Evolutionary conservation across 1,284 basidiomycete genomes (phyloP).

Genomic region (Cystobasidium pallidum): DNA sequence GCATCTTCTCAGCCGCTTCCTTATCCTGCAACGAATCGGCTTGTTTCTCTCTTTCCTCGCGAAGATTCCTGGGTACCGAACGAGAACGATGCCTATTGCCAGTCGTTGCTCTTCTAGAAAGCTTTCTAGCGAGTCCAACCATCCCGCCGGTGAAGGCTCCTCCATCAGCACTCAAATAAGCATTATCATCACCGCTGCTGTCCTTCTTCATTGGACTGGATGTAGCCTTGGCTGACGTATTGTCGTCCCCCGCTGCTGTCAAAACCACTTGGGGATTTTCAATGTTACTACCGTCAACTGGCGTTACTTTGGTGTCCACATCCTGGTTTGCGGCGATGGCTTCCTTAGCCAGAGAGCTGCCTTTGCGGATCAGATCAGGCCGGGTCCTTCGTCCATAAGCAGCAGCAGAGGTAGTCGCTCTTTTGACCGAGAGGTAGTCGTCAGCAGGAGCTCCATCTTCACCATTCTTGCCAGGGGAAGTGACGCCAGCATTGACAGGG

Average conservation of each 20-base stretch:
- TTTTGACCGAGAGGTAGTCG: slow-evolving; percentile 30
- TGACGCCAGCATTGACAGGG: slow-evolving; percentile 15
- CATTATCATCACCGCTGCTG: slow-evolving; percentile 33
- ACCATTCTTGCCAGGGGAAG: background rate
- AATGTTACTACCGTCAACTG: background rate
- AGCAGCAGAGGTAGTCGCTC: slow-evolving; percentile 26
- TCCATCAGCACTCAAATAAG: slow-evolving; percentile 25
- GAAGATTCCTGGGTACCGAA: slow-evolving; percentile 15
- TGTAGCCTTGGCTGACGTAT: background rate
- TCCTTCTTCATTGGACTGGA: background rate
- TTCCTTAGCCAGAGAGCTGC: slow-evolving; percentile 25
- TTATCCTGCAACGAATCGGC: slow-evolving; percentile 16
- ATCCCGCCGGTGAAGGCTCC: slow-evolving; percentile 35
- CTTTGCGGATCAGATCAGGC: slow-evolving; percentile 25
- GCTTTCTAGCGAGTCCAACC: slow-evolving; percentile 31
- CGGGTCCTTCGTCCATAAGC: slow-evolving; percentile 20
- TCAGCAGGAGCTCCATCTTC: slow-evolving; percentile 11
- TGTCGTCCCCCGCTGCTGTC: background rate
- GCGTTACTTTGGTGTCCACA: background rate
- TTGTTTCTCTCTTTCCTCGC: slow-evolving; percentile 35
- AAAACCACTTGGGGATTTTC: slow-evolving; percentile 2
- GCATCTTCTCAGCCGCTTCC: slow-evolving; percentile 37
- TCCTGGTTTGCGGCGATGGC: background rate
- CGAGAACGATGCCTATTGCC: slow-evolving; percentile 14
- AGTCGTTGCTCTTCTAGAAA: slow-evolving; percentile 39